These are phyloP conservation scores for Plasmodium ovale DNA, from an alignment of 169 alveolate genomes.

Conservation along the genomic window DNA sequence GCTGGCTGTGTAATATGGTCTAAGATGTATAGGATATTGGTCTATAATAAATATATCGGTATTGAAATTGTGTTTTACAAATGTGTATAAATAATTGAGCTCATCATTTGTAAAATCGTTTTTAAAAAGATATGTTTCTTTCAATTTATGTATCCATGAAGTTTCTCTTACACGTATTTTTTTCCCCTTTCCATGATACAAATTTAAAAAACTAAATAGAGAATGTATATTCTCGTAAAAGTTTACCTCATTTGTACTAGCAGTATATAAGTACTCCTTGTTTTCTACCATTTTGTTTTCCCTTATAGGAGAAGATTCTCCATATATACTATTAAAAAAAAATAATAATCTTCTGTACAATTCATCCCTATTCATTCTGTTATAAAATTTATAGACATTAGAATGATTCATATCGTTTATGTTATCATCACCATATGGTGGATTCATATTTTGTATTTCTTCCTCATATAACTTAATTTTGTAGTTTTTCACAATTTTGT, in stretches of 20 bases:
- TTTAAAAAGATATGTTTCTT: slow-evolving; percentile 18
- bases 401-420: background rate
- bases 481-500: slow-evolving; percentile 13
- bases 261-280: background rate
- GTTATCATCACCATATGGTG: background rate
- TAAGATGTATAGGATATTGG: slow-evolving; percentile 34
- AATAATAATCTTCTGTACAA: slow-evolving; percentile 10
- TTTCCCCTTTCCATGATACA: background rate
- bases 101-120: slow-evolving; percentile 58
- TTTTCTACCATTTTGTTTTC: background rate
- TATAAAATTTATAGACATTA: slow-evolving; percentile 1
- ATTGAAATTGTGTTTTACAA: slow-evolving; percentile 22
- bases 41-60: slow-evolving; percentile 40
- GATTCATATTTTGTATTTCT: background rate
- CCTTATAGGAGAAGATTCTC: background rate
- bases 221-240: background rate
- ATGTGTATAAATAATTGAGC: slow-evolving; percentile 11
- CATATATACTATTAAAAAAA: slow-evolving; percentile 23
- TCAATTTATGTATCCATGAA: background rate
- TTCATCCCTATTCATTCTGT: slow-evolving; percentile 16
- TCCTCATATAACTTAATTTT: background rate
- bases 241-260: background rate
- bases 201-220: background rate
- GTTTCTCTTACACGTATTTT: slow-evolving; percentile 17
- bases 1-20: slow-evolving; percentile 49